phyloP scores from a whole-genome alignment of 768 basidiomycete species.

The Amanita fuliginea region DNA sequence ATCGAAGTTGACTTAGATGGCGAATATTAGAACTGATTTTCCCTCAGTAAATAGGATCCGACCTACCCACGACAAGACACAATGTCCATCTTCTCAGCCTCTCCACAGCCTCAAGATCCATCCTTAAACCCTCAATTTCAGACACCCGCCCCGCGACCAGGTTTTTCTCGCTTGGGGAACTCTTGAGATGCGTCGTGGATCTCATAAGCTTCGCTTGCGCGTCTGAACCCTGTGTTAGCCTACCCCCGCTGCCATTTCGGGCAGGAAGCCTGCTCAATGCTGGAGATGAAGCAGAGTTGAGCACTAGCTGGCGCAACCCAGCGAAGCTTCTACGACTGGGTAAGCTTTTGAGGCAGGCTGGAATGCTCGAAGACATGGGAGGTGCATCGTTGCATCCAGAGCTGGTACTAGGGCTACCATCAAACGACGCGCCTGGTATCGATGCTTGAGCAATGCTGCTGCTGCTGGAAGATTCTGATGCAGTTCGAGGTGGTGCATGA shows the following conservation, averaged over 20 bases:
- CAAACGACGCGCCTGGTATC: neutral
- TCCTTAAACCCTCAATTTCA: conserved; percentile 30
- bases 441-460: neutral
- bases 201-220: conserved; percentile 21
- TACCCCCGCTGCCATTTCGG: conserved; percentile 12
- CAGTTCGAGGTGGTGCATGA: neutral
- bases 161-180: conserved; percentile 20
- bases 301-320: neutral
- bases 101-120: conserved; percentile 33
- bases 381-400: conserved; percentile 1
- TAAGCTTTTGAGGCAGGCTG: neutral
- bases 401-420: conserved; percentile 3
- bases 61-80: conserved; percentile 52
- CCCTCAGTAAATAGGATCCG: neutral
- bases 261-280: conserved; percentile 9
- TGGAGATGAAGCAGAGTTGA: conserved; percentile 15
- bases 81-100: conserved; percentile 59
- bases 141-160: conserved; percentile 10
- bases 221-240: conserved; percentile 8
- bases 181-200: conserved; percentile 35
- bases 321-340: neutral
- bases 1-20: conserved; percentile 68
- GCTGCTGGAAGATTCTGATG: neutral
- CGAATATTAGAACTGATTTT: neutral
- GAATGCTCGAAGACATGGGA: neutral